Evolutionary conservation across 345 rosid species (phyloP).

Genomic region (Bruguiera sexangula): DNA sequence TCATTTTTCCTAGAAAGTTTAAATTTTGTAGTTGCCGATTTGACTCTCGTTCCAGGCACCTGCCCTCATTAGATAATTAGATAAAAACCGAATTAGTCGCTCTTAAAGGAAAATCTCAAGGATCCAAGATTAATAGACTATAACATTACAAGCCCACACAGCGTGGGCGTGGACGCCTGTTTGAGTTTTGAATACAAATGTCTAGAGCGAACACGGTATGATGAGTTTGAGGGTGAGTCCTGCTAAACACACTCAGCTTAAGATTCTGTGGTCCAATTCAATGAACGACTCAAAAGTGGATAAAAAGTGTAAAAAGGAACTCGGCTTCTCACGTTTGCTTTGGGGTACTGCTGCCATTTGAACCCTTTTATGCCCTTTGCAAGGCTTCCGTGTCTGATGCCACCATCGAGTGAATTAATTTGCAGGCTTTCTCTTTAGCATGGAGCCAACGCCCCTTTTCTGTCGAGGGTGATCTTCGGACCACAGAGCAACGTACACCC

Average conservation of each 20-base stretch:
- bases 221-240: no score
- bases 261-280: neutral
- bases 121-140: no score
- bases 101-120: no score
- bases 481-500: neutral
- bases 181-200: no score
- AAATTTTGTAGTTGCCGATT: no score
- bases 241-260: neutral
- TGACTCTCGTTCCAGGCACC: no score
- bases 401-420: neutral
- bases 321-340: neutral
- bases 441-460: conserved; percentile 3
- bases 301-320: neutral
- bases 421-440: neutral
- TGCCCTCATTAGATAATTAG: no score
- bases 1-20: no score
- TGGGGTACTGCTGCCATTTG: neutral
- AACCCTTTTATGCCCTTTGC: neutral
- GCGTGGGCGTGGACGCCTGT: no score
- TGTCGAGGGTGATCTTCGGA: neutral
- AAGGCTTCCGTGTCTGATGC: neutral
- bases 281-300: neutral
- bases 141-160: no score
- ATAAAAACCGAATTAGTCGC: no score
- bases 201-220: no score